Percentiles rank a stretch among this genome's conserved stretches.
Evolutionary conservation across 108 stramenopile genomes (phyloP).

Genomic region (Nitzschia putrida): DNA sequence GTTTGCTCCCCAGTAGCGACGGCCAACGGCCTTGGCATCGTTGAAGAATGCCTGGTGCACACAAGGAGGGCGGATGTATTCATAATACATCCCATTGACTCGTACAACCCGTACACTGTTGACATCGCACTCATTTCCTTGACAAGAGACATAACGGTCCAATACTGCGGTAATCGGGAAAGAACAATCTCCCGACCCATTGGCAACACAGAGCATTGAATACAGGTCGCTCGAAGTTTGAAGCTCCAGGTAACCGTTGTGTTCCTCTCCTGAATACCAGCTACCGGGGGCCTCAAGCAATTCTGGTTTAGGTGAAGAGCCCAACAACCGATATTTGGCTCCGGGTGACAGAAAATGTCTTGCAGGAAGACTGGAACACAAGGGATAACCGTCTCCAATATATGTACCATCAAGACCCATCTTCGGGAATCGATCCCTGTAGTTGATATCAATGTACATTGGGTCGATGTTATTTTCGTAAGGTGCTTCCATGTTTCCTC

Average conservation of each 20-base stretch:
- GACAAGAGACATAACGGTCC: slow-evolving; percentile 20
- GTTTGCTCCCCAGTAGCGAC: neutral
- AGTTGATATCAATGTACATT: slow-evolving; percentile 27
- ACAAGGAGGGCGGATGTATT: slow-evolving; percentile 58
- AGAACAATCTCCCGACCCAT: slow-evolving; percentile 19
- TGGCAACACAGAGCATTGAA: slow-evolving; percentile 35
- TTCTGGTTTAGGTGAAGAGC: slow-evolving; percentile 26
- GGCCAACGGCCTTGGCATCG: slow-evolving; percentile 15
- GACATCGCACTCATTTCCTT: slow-evolving; percentile 46
- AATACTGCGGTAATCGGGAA: slow-evolving; percentile 10
- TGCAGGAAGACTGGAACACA: slow-evolving; percentile 58
- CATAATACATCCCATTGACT: slow-evolving; percentile 54
- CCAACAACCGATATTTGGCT: slow-evolving; percentile 58
- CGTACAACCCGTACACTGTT: slow-evolving; percentile 45
- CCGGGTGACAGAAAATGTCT: slow-evolving; percentile 56
- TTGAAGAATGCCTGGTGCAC: slow-evolving; percentile 56
- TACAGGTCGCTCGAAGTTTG: slow-evolving; percentile 8
- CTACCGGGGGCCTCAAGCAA: neutral
- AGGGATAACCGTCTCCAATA: slow-evolving; percentile 64
- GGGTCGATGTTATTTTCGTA: slow-evolving; percentile 21
- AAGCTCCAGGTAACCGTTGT: slow-evolving; percentile 23
- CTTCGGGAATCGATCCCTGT: slow-evolving; percentile 73
- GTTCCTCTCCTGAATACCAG: slow-evolving; percentile 16
- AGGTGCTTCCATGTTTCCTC: slow-evolving; percentile 53
- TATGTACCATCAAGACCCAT: slow-evolving; percentile 47